These are phyloP conservation scores for Dactylorhiza incarnata DNA, from an alignment of 106 monocot genomes.

Conservation along the genomic window DNA sequence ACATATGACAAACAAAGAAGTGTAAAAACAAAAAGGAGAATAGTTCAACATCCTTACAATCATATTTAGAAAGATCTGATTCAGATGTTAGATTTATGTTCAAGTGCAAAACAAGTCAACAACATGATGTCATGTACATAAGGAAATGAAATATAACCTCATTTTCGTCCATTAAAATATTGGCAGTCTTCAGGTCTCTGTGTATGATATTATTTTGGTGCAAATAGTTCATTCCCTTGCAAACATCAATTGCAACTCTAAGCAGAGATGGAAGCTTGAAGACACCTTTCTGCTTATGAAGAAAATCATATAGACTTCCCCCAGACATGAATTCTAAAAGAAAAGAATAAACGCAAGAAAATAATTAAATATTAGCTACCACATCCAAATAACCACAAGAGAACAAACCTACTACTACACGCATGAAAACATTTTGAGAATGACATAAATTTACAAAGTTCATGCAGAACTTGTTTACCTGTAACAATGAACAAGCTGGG, in stretches of 20 bases:
- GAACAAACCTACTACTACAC: not conserved
- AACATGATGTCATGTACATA: not conserved
- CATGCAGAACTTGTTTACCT: conserved; percentile 32
- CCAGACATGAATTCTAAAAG: conserved; percentile 86
- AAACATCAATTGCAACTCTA: conserved; percentile 80
- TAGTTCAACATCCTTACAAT: not conserved
- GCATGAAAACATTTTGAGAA: not conserved
- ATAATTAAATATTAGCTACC: not conserved
- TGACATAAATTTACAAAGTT: conserved; percentile 2
- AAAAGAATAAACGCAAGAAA: conserved; percentile 2
- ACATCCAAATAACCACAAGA: conserved; percentile 5
- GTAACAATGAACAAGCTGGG: conserved; percentile 88
- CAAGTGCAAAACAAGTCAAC: not conserved
- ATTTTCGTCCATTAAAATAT: conserved; percentile 99
- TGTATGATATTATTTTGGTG: conserved; percentile 95
- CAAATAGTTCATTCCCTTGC: conserved; percentile 96
- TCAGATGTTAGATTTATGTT: not conserved
- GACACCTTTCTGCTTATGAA: conserved; percentile 76
- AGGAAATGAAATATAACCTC: conserved; percentile 22
- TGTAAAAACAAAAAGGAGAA: not conserved
- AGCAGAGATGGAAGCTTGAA: conserved; percentile 73
- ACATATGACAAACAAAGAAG: not conserved
- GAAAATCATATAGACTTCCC: conserved; percentile 84
- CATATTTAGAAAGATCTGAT: not conserved
- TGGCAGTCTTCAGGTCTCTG: conserved; percentile 85